Evolutionary conservation across 352 stramenopile species (phyloP).

Genomic region (Pythium biforme): DNA sequence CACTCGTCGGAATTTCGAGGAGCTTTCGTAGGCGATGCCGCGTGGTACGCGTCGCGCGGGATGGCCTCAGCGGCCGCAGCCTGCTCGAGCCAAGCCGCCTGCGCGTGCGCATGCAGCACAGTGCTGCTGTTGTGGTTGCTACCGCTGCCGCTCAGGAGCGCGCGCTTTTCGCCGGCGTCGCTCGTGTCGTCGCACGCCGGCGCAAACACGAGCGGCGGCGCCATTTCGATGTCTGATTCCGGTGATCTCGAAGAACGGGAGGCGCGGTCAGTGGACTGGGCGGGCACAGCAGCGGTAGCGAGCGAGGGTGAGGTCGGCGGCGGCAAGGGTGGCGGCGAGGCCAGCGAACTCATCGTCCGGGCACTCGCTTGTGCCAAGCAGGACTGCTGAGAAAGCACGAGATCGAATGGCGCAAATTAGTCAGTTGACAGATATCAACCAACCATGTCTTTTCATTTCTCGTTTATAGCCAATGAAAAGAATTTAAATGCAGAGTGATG

Average conservation of each 20-base stretch:
- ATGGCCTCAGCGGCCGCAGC: neutral
- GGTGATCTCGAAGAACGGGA: neutral
- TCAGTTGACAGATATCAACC: neutral
- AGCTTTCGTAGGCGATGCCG: neutral
- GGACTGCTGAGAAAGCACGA: neutral
- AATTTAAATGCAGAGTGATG: slow-evolving; percentile 14
- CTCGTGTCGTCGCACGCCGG: slow-evolving; percentile 25
- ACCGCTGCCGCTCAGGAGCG: slow-evolving; percentile 24
- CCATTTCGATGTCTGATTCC: slow-evolving; percentile 4
- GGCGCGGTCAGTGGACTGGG: neutral
- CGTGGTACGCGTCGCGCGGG: neutral
- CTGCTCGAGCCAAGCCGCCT: slow-evolving; percentile 16
- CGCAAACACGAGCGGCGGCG: slow-evolving; percentile 17
- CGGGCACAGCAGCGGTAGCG: neutral
- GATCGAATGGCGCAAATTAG: slow-evolving; percentile 14
- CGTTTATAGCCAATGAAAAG: slow-evolving; percentile 6
- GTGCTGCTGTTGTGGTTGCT: neutral
- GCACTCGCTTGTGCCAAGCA: neutral
- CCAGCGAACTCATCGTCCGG: slow-evolving; percentile 9
- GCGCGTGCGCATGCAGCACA: no score
- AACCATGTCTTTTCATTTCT: neutral
- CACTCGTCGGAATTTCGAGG: neutral
- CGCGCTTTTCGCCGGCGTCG: slow-evolving; percentile 21
- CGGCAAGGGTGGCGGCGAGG: neutral
- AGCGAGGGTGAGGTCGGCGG: neutral